Conservation (phyloP, 257 asterid species). For the Rehmannia glutinosa region DNA sequence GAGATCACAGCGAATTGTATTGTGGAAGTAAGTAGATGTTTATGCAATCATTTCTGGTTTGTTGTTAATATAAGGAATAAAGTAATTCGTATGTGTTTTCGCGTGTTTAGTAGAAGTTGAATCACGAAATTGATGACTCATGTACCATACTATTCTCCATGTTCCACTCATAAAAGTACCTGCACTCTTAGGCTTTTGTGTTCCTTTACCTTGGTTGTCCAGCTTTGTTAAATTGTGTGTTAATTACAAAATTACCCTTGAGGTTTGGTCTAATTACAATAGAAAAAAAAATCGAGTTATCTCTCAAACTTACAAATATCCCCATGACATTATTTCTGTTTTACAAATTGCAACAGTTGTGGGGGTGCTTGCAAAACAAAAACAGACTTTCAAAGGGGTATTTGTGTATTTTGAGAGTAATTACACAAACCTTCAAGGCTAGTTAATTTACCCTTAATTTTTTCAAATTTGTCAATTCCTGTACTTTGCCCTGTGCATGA, state of each 20-base stretch:
- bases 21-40: too few relatives aligned
- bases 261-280: background rate
- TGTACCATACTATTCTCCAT: background rate
- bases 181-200: background rate
- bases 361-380: too few relatives aligned
- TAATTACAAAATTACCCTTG: background rate
- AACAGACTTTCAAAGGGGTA: too few relatives aligned
- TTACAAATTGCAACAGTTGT: too few relatives aligned
- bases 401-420: too few relatives aligned
- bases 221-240: background rate
- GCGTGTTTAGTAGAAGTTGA: background rate
- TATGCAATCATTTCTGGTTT: background rate
- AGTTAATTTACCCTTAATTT: background rate
- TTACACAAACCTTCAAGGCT: background rate
- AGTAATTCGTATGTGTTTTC: background rate
- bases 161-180: background rate
- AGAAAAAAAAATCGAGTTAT: background rate
- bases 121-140: background rate
- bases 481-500: background rate
- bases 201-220: background rate
- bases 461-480: background rate
- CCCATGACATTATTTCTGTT: too few relatives aligned
- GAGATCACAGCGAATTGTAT: too few relatives aligned
- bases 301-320: background rate
- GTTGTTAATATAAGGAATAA: background rate